Evolutionary conservation across 768 basidiomycete genomes (phyloP).

Genomic region (Hirschioporus abietinus): DNA sequence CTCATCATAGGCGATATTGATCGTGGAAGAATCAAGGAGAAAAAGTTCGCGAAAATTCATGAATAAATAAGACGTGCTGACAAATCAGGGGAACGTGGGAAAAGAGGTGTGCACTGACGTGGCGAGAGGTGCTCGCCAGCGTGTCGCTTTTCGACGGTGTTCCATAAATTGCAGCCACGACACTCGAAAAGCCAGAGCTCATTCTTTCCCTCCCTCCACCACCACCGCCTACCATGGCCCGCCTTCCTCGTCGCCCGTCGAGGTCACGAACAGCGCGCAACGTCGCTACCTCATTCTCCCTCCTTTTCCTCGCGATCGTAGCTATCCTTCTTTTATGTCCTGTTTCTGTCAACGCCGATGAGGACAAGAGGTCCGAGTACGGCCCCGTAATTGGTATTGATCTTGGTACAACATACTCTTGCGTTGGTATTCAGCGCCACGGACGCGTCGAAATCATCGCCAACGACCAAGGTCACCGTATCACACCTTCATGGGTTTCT

Average conservation of each 20-base stretch:
- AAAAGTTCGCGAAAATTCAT: not conserved
- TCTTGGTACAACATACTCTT: conserved; percentile 94
- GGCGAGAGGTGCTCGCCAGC: not conserved
- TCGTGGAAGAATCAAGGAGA: conserved; percentile 19
- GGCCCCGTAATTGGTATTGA: conserved; percentile 95
- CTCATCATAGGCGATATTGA: conserved; percentile 16
- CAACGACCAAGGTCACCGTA: conserved; percentile 86
- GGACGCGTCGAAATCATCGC: conserved; percentile 88
- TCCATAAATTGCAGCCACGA: conserved; percentile 1
- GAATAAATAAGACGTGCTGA: not conserved
- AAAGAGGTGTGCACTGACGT: not conserved
- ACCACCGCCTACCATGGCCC: conserved; percentile 17
- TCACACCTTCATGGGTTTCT: conserved; percentile 83
- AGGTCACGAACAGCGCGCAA: conserved; percentile 16
- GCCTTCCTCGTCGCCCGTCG: conserved; percentile 40
- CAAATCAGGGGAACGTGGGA: not conserved
- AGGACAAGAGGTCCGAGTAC: conserved; percentile 62
- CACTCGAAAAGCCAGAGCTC: not conserved
- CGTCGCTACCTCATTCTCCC: conserved; percentile 18
- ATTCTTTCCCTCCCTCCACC: not conserved
- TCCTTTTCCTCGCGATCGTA: conserved; percentile 42
- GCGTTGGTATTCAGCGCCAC: conserved; percentile 86
- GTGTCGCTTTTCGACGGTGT: conserved; percentile 5
- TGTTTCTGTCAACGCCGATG: conserved; percentile 54
- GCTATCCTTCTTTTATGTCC: conserved; percentile 72